These are phyloP conservation scores for Arthrobotrys megalospora DNA, from an alignment of 2,329 filamentous ascomycete genomes.

Conservation along the genomic window DNA sequence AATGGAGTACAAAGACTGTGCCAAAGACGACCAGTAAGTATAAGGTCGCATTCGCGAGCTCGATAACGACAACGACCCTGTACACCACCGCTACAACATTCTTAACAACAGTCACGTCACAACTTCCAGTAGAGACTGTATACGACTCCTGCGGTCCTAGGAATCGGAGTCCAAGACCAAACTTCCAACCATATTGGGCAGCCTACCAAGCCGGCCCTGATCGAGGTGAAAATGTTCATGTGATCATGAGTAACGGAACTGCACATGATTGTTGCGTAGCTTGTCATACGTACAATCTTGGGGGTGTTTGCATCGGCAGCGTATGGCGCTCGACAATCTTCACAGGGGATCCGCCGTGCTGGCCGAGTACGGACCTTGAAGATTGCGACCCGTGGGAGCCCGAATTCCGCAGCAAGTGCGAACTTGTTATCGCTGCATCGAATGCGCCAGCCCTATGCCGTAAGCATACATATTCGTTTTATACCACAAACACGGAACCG, in stretches of 20 bases:
- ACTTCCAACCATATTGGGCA: not conserved
- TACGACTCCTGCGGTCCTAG: conserved; percentile 9
- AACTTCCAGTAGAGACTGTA: conserved; percentile 2
- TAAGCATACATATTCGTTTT: conserved; percentile 5
- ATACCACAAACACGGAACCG: not conserved
- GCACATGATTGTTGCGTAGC: conserved; percentile 34
- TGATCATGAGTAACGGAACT: conserved; percentile 12
- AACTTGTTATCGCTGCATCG: conserved; percentile 5
- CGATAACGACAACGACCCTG: not conserved
- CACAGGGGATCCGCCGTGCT: not conserved
- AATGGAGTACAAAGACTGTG: not conserved
- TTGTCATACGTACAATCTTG: conserved; percentile 22
- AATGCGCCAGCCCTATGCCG: conserved; percentile 11
- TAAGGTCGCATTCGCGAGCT: conserved; percentile 21
- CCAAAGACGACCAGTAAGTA: not conserved
- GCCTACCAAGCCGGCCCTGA: not conserved
- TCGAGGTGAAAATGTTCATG: conserved; percentile 3
- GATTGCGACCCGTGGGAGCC: not conserved
- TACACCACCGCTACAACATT: conserved; percentile 1
- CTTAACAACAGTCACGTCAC: conserved; percentile 1
- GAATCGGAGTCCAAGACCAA: conserved; percentile 8
- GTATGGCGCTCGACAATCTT: not conserved
- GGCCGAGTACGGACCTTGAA: not conserved
- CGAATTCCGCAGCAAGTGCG: conserved; percentile 10
- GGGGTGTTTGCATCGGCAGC: conserved; percentile 24